Evolutionary conservation across 306 rosid genomes (phyloP).

Genomic region (Dryas drummondii): DNA sequence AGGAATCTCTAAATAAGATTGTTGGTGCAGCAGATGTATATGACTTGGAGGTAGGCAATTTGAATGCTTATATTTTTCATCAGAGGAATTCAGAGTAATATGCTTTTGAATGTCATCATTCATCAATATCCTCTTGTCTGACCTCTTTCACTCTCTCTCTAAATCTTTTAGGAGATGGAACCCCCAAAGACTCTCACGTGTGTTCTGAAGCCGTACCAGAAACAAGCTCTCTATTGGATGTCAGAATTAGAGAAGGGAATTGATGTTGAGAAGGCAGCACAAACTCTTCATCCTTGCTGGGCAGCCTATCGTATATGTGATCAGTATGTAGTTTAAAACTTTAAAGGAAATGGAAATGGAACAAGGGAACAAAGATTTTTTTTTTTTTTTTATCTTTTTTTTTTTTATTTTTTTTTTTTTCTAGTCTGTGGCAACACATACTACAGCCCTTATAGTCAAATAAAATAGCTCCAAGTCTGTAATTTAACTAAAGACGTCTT

Average conservation of each 20-base stretch:
- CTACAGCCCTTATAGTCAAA: too few relatives aligned
- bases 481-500: constrained; percentile 8
- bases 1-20: constrained; percentile 63
- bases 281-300: constrained; percentile 89
- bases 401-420: not conserved
- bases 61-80: constrained; percentile 1
- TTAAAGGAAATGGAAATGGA: constrained; percentile 5
- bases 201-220: constrained; percentile 76
- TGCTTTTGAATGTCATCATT: constrained; percentile 7
- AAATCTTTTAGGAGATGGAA: constrained; percentile 60
- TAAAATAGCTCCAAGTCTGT: not conserved
- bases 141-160: not conserved
- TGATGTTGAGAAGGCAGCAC: constrained; percentile 50
- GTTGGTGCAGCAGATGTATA: constrained; percentile 73
- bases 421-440: not conserved
- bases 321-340: constrained; percentile 48
- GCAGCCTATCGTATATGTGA: constrained; percentile 66
- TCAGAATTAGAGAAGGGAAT: constrained; percentile 67
- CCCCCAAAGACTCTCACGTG: constrained; percentile 59
- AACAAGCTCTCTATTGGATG: constrained; percentile 90
- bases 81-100: not conserved
- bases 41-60: constrained; percentile 58
- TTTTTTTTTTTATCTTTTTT: too few relatives aligned
- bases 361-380: not conserved
- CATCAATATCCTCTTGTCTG: not conserved